Evolutionary conservation across 129 eudicot genomes (phyloP), one percentile per base, ranked within the genome.

Genomic region (Tagetes patula): DNA sequence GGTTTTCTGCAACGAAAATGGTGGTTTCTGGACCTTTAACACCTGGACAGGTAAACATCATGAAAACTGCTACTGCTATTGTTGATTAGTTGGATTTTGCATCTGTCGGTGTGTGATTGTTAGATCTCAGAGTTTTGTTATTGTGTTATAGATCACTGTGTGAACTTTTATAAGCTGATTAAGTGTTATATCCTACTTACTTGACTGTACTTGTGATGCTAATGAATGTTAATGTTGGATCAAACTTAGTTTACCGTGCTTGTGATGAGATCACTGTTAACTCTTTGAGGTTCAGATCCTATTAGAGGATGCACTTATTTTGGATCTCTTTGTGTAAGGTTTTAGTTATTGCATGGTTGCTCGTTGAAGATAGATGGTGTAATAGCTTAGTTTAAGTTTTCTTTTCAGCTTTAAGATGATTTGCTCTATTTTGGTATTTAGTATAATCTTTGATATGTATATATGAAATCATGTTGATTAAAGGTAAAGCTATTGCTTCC

Each of bases 11-110:
- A 60, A 33, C 73, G 38, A 84, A 81, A 84, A 89, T 83, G 87
- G 86, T 65, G 73, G 94, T 85, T 83, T 80, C 94, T 85, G 96
- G 89, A 70, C 91, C 89, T 55, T 79, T 87, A 69, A 90, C 91
- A 49, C 77, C 96, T 65, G 96, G 96, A 2, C 96, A 81, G 96
- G 96, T 90, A 71, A 37, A 59, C n/a, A 6, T 62, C n/a, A 6
- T 62, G 1, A 2, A 14, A 74, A 36, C 32, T 73, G 70, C 1
- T 47, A 14, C 33, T 61, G 30, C 40, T 60, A 46, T 3, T 33
- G 40, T 41, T 52, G 64, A 54, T 58, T 4, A 39, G 27, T 27
- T 8, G 56, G 32, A 65, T 75, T 65, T 40, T 39, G 73, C 47
- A 1, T 62, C 67, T 1, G 67, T 62, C 38, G 67, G 40, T 71